Conservation (phyloP, 2,329 filamentous ascomycete species). For the Alternaria triticina region DNA sequence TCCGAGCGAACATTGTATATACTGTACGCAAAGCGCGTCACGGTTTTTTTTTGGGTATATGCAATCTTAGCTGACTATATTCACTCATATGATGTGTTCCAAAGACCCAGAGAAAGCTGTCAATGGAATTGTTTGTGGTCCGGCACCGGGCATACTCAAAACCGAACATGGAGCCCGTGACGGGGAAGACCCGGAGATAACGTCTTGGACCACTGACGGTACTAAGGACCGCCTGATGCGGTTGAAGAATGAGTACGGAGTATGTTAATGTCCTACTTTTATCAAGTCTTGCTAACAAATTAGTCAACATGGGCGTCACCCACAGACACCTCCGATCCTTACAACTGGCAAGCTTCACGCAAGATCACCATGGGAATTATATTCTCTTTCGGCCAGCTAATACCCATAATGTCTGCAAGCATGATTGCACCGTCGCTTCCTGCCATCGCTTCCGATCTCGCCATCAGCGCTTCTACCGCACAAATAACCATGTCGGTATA, state of each 20-base stretch:
- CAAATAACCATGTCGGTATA: conserved; percentile 17
- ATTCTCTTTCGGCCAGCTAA: conserved; percentile 18
- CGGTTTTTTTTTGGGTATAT: not conserved
- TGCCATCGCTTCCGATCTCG: conserved; percentile 14
- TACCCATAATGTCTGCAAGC: conserved; percentile 21
- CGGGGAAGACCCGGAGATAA: not conserved
- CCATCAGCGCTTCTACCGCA: conserved; percentile 11
- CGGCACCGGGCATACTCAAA: not conserved
- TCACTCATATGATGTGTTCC: not conserved
- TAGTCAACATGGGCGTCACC: conserved; percentile 5
- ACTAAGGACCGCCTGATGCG: not conserved
- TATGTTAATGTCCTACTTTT: not conserved
- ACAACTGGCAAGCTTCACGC: conserved; percentile 32
- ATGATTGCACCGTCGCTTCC: conserved; percentile 20
- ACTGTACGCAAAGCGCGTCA: not conserved
- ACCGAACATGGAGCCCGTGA: not conserved
- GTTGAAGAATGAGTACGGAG: not conserved
- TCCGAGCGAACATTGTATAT: not conserved
- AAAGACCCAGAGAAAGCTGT: not conserved
- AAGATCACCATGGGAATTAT: conserved; percentile 23
- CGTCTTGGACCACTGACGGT: not conserved
- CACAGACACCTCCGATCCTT: conserved; percentile 37
- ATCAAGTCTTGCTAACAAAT: not conserved
- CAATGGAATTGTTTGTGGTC: not conserved
- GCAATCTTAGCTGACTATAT: not conserved